A percentile compares a stretch with the other conserved stretches of the same genome.
Conservation (phyloP, 2,329 filamentous ascomycete species). For the Aspergillus pseudonomiae region DNA sequence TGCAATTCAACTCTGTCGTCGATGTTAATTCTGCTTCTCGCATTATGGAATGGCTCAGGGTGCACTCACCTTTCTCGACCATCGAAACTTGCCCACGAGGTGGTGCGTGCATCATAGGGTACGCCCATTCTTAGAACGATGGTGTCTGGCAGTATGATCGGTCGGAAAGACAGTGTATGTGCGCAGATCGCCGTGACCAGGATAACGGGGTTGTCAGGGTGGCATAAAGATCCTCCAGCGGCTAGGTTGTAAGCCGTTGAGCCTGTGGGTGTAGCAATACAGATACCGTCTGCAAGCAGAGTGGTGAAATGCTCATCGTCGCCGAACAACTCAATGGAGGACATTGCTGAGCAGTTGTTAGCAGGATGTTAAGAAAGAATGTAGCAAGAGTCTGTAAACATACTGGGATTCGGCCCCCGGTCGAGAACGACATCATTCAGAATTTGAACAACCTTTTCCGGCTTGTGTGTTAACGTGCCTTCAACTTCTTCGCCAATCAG, state of each 20-base stretch:
- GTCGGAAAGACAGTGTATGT: constrained; percentile 90
- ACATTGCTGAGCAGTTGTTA: constrained; percentile 69
- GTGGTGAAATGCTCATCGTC: constrained; percentile 96
- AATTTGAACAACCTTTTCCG: constrained; percentile 84
- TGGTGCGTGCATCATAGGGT: constrained; percentile 88
- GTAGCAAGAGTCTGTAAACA: constrained; percentile 38
- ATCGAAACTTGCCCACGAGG: constrained; percentile 97
- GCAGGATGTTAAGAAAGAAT: neutral
- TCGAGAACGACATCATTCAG: constrained; percentile 97
- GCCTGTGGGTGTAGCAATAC: constrained; percentile 90
- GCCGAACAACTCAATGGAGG: constrained; percentile 86
- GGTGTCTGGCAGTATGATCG: constrained; percentile 95
- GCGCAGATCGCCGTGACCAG: constrained; percentile 92
- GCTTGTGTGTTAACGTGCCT: constrained; percentile 80
- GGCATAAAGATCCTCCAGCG: constrained; percentile 90
- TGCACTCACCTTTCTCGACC: constrained; percentile 71
- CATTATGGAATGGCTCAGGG: neutral
- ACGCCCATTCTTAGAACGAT: constrained; percentile 91
- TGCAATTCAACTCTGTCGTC: constrained; percentile 47
- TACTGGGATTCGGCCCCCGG: constrained; percentile 87
- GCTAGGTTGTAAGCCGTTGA: constrained; percentile 95
- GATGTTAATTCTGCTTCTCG: constrained; percentile 15
- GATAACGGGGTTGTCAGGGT: constrained; percentile 95
- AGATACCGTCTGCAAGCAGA: constrained; percentile 88
- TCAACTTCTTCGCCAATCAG: constrained; percentile 83